phyloP scores from a whole-genome alignment of 257 asterid species.

The Coffea eugenioides region DNA sequence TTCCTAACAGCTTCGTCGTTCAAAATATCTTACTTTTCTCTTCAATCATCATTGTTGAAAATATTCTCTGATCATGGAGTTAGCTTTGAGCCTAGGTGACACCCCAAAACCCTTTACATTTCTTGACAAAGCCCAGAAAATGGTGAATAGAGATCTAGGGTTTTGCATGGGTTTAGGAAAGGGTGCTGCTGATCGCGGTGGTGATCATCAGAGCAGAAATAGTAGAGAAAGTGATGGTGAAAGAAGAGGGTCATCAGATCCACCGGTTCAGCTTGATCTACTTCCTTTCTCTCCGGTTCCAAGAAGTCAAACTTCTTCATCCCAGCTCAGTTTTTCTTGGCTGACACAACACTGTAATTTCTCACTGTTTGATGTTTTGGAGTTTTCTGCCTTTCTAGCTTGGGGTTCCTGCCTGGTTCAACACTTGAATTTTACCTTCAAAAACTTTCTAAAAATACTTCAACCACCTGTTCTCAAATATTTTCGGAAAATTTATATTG shows the following conservation, averaged over 20 bases:
- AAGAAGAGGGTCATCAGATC: slow-evolving; percentile 45
- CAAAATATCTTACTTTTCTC: not conserved
- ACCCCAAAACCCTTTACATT: slow-evolving; percentile 52
- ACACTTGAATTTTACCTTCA: not conserved
- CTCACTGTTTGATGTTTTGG: not conserved
- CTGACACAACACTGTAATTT: slow-evolving; percentile 53
- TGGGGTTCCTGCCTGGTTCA: not conserved
- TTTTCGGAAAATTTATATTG: too few species aligned
- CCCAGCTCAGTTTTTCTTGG: slow-evolving; percentile 59
- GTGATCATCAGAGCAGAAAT: slow-evolving; percentile 6
- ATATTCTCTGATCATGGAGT: slow-evolving; percentile 48
- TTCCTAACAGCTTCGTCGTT: not conserved
- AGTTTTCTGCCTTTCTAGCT: not conserved
- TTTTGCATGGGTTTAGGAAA: slow-evolving; percentile 66
- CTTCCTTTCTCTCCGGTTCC: slow-evolving; percentile 67
- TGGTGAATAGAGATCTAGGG: slow-evolving; percentile 44
- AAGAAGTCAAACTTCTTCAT: slow-evolving; percentile 23
- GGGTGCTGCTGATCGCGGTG: not conserved
- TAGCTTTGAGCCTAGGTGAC: slow-evolving; percentile 79
- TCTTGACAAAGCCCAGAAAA: slow-evolving; percentile 38
- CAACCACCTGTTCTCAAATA: not conserved
- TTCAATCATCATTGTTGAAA: not conserved
- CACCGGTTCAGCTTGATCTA: slow-evolving; percentile 79
- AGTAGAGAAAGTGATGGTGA: slow-evolving; percentile 6
- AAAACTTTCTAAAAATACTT: too few species aligned